A percentile compares a stretch with the other conserved stretches of the same genome.
phyloP scores from a whole-genome alignment of 306 rosid species.

The Prunus fruticosa region DNA sequence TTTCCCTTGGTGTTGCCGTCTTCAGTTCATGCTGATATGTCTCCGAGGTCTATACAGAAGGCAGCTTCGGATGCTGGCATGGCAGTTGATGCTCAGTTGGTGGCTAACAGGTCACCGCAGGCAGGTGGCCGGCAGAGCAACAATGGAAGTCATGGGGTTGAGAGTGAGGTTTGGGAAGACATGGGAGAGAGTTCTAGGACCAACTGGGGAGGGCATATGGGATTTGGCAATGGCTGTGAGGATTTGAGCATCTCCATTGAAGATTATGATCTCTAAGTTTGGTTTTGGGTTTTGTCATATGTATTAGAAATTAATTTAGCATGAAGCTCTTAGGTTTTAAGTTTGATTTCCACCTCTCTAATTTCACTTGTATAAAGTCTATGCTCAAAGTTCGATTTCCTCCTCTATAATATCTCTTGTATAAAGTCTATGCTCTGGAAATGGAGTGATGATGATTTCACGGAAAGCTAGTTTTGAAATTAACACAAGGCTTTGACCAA shows the following conservation, averaged over 20 bases:
- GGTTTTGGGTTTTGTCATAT: background rate
- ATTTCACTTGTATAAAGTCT: no score
- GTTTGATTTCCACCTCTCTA: no score
- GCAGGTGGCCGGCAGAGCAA: background rate
- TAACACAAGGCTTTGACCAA: background rate
- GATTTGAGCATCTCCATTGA: slow-evolving; percentile 64
- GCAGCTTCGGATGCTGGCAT: slow-evolving; percentile 79
- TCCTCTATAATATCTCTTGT: no score
- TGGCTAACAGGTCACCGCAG: background rate
- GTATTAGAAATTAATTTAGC: background rate
- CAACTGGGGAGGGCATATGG: background rate
- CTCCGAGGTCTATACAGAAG: slow-evolving; percentile 72
- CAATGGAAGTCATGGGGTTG: background rate
- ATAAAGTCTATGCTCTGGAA: background rate
- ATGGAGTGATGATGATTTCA: background rate
- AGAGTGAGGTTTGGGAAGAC: slow-evolving; percentile 11
- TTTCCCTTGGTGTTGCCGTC: slow-evolving; percentile 49
- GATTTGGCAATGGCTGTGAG: slow-evolving; percentile 13
- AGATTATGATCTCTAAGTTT: slow-evolving; percentile 50
- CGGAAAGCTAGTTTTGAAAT: no score
- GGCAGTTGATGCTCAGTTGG: slow-evolving; percentile 67
- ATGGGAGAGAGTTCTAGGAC: slow-evolving; percentile 19
- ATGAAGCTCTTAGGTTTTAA: no score
- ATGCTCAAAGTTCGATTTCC: no score
- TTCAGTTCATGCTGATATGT: slow-evolving; percentile 30